Evolutionary conservation across 805 yeast genomes (phyloP), one percentile per base, ranked within the genome.

Genomic region (Candida stauntonica): DNA sequence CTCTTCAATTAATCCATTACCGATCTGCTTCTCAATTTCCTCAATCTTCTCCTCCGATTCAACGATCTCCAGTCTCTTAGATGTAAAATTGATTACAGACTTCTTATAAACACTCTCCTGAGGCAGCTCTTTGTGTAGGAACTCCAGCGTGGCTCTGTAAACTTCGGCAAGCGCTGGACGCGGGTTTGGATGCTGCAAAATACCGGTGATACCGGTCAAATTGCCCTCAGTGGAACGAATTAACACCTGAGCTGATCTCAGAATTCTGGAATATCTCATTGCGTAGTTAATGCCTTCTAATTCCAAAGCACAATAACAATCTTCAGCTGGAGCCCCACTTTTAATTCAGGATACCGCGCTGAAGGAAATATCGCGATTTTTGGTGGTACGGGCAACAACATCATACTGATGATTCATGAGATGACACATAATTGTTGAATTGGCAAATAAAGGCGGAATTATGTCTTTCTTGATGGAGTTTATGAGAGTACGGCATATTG

Each of bases 1-100:
- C 67, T 86, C 95, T 64, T 86, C 95, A 46, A 86, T 79, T 53
- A 86, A 73, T 2, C 95, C 95, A 46, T 81, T 78, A 15, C 94
- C 94, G 47, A 86, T 81, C 58, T 77, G 64, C 46, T 68, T 64
- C 66, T 86, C 95, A 50, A 86, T 83, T 46, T 69, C 74, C 52
- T 73, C 82, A 29, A 72, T 63, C 38, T 77, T 73, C 47, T 79
- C 86, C 44, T 73, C 73, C 31, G 62, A 54, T 57, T 83, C 78
- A 16, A 85, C 94, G 35, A 83, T 67, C 31, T 68, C 65, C 57
- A 81, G 69, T 57, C 95, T 76, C 56, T 81, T 70, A 50, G 72
- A 72, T 36, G 93, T 85, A 60, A 86, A 64, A 40, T 77, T 73
- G 61, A 80, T 84, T 5, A 81, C 81, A 1, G 93, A 73, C 54